Evolutionary conservation across 139 green algal species (phyloP), one percentile per base, ranked within the genome.

Genomic region (Chlorella sp.): DNA sequence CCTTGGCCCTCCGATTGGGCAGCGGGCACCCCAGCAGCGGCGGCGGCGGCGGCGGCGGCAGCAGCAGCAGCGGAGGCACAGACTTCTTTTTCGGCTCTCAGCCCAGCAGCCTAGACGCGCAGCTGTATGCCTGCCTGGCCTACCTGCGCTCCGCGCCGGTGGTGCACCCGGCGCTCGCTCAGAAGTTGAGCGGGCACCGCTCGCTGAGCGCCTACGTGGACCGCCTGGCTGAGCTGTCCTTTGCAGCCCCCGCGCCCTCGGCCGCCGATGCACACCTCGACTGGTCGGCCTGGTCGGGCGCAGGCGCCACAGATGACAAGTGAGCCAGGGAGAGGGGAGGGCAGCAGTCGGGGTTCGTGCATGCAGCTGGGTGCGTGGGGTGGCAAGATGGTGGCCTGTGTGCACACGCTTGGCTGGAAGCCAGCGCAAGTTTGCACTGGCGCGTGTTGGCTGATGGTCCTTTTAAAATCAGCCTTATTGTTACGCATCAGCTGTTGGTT

Each of bases 131-230:
- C 84, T 92, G 91, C 76, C 80, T 92, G 26, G 37, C 84, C 30
- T 92, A 81, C 83, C 66, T 93, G 37, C 83, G 88, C 4, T 53
- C 53, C 34, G 66, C 88, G 3, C 91, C 91, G 7, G 85, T 91
- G 79, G 84, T 93, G n/a, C 91, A 93, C 57, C 73, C 73, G 19
- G 26, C 18, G 75, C 75, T 81, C 9, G 75, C 34, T 15, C 24
- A 42, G 34, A 68, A 80, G 40, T 61, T 91, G 34, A 57, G 68
- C 30, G 68, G 28, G 14, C 85, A 91, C 24, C 53, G 71, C 22
- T 34, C 21, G 34, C 64, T 93, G 39, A 32, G 36, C 15, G 37
- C 37, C 21, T 93, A 91, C 34, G 15, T 86, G 2, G 91, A 91
- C 21, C 42, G 61, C 60, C 14, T 93, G 3, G 22, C 42, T 18